These are phyloP conservation scores for Nannochloropsis oceanica DNA, from an alignment of 108 stramenopile genomes.

Conservation along the genomic window DNA sequence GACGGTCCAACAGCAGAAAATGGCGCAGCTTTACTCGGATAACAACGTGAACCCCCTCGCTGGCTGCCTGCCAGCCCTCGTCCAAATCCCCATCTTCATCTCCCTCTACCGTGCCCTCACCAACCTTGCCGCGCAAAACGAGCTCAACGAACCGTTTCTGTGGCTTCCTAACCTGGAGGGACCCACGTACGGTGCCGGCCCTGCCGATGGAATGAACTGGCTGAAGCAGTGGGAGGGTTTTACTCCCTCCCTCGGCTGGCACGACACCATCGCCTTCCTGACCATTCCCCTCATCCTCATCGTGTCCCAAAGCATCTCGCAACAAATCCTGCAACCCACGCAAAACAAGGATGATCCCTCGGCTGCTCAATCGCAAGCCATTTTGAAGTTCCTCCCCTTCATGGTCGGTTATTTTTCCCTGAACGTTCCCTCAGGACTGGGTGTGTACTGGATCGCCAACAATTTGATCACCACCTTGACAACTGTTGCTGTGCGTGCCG, in stretches of 20 bases:
- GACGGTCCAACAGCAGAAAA: constrained; percentile 82
- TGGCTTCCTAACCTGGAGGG: constrained; percentile 89
- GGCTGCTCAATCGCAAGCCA: constrained; percentile 30
- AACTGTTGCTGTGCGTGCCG: constrained; percentile 28
- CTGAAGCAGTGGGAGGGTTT: constrained; percentile 60
- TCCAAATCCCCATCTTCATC: constrained; percentile 92
- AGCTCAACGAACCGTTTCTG: constrained; percentile 77
- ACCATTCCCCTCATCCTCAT: constrained; percentile 75
- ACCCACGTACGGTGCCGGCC: constrained; percentile 82
- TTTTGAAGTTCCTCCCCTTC: constrained; percentile 77
- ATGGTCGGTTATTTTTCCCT: constrained; percentile 88
- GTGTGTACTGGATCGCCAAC: constrained; percentile 90
- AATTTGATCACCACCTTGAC: constrained; percentile 73
- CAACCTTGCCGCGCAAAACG: constrained; percentile 67
- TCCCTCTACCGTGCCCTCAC: constrained; percentile 82
- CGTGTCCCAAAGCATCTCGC: constrained; percentile 66
- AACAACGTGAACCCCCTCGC: constrained; percentile 87
- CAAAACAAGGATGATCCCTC: constrained; percentile 11
- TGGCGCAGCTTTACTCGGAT: constrained; percentile 72
- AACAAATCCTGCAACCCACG: constrained; percentile 50
- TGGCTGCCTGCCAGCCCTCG: constrained; percentile 71
- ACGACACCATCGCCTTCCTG: constrained; percentile 67
- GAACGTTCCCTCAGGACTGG: constrained; percentile 81
- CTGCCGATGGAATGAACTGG: constrained; percentile 71
- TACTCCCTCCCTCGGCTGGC: constrained; percentile 77